These are phyloP conservation scores for Dryas drummondii DNA, from an alignment of 306 rosid genomes.

Conservation along the genomic window DNA sequence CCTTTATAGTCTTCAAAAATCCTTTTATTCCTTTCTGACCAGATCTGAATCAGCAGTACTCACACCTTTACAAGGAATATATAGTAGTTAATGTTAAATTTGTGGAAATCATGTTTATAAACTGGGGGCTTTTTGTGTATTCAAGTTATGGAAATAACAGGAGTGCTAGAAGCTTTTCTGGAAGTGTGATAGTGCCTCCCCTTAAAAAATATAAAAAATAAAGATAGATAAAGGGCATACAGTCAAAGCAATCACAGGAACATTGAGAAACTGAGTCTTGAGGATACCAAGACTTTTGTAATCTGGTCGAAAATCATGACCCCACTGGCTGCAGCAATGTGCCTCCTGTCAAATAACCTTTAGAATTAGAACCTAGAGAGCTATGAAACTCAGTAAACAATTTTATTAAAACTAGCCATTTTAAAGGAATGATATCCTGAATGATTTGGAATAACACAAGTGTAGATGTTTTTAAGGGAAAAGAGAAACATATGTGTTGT, in stretches of 20 bases:
- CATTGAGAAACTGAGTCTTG: slow-evolving; percentile 89
- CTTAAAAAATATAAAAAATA: slow-evolving; percentile 1
- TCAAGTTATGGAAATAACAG: not conserved
- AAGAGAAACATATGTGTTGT: not conserved
- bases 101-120: not conserved
- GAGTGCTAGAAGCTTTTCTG: not conserved
- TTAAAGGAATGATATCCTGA: not conserved
- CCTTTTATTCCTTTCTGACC: too few relatives aligned
- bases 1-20: too few relatives aligned
- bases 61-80: not conserved
- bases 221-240: slow-evolving; percentile 40
- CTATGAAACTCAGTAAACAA: not conserved
- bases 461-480: not conserved
- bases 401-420: not conserved
- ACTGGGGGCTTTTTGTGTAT: not conserved
- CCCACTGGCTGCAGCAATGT: slow-evolving; percentile 99
- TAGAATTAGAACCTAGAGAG: slow-evolving; percentile 12
- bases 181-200: slow-evolving; percentile 1
- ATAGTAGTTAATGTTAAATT: not conserved
- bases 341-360: slow-evolving; percentile 74
- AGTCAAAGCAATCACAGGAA: slow-evolving; percentile 87
- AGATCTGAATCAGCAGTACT: not conserved
- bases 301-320: slow-evolving; percentile 98
- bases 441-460: not conserved
- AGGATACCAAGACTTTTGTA: slow-evolving; percentile 94